phyloP scores from a whole-genome alignment of 2,329 filamentous ascomycete species.

The Geoglossum cookeanum region DNA sequence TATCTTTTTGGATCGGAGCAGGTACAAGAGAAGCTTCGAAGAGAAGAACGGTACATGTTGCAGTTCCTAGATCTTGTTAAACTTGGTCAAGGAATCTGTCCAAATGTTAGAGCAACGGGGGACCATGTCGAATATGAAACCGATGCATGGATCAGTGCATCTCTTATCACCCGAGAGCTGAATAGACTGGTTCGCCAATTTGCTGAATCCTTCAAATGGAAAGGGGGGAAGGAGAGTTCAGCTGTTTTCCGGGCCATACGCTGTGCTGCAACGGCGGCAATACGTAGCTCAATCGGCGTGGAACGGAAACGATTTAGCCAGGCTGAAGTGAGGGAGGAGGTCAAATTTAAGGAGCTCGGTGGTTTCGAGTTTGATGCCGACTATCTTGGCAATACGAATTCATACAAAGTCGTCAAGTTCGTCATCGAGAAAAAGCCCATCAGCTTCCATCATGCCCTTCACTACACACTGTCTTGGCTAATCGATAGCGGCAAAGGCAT shows the following conservation, averaged over 20 bases:
- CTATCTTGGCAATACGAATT: conserved; percentile 23
- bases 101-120: conserved; percentile 75
- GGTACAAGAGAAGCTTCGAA: conserved; percentile 68
- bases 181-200: conserved; percentile 82
- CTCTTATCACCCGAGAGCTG: conserved; percentile 83
- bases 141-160: conserved; percentile 94
- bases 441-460: conserved; percentile 92
- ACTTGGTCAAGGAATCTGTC: conserved; percentile 90
- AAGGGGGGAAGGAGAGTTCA: conserved; percentile 41
- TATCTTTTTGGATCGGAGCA: conserved; percentile 78
- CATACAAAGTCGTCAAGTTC: conserved; percentile 62
- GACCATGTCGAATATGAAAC: conserved; percentile 98
- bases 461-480: conserved; percentile 92
- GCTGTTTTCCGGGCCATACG: conserved; percentile 54
- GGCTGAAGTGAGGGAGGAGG: conserved; percentile 71
- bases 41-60: conserved; percentile 69
- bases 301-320: conserved; percentile 72
- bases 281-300: conserved; percentile 74
- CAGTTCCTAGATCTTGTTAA: conserved; percentile 94
- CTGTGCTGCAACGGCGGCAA: conserved; percentile 62
- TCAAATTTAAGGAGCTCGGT: conserved; percentile 58
- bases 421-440: conserved; percentile 76
- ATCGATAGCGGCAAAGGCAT: conserved; percentile 74
- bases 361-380: conserved; percentile 62
- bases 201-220: conserved; percentile 64